Evolutionary conservation across 2,329 filamentous ascomycete species (phyloP).

Genomic region (Aspergillus sp.): DNA sequence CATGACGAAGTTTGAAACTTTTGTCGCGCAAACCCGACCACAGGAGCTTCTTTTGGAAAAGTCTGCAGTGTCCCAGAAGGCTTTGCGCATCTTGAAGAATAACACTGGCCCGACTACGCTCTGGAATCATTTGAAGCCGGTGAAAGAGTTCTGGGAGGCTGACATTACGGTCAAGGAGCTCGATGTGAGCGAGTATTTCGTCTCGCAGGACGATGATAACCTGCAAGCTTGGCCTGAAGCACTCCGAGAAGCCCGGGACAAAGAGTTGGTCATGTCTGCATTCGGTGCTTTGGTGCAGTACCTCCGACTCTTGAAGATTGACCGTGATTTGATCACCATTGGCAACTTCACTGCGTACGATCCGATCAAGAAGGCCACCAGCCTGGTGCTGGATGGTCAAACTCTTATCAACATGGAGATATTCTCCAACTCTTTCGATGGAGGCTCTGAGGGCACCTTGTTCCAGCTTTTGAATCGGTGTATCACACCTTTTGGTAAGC

Average conservation of each 20-base stretch:
- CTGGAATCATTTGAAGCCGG: constrained; percentile 89
- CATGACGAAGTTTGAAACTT: constrained; percentile 94
- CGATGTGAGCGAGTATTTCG: constrained; percentile 76
- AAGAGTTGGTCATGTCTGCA: constrained; percentile 84
- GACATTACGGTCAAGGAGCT: constrained; percentile 81
- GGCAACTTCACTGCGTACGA: constrained; percentile 90
- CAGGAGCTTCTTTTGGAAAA: constrained; percentile 90
- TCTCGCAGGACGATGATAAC: constrained; percentile 57
- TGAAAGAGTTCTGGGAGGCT: constrained; percentile 86
- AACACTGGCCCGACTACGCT: constrained; percentile 90
- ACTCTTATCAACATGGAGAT: constrained; percentile 98
- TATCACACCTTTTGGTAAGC: constrained; percentile 94
- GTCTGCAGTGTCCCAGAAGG: constrained; percentile 80
- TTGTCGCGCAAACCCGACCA: constrained; percentile 87
- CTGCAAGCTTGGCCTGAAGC: constrained; percentile 74
- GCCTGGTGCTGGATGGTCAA: constrained; percentile 89
- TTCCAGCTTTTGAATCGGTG: constrained; percentile 91
- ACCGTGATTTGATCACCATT: constrained; percentile 81
- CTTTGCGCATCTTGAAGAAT: constrained; percentile 90
- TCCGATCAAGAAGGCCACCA: constrained; percentile 87
- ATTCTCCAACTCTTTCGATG: constrained; percentile 90
- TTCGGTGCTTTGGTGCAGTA: constrained; percentile 89
- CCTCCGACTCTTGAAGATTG: constrained; percentile 81
- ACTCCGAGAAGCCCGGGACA: constrained; percentile 70
- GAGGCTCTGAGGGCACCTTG: constrained; percentile 78